A percentile compares a stretch with the other conserved stretches of the same genome.
Conservation (phyloP, 371 early-diverging fungal genomes). For the Pancytospora philotis region DNA sequence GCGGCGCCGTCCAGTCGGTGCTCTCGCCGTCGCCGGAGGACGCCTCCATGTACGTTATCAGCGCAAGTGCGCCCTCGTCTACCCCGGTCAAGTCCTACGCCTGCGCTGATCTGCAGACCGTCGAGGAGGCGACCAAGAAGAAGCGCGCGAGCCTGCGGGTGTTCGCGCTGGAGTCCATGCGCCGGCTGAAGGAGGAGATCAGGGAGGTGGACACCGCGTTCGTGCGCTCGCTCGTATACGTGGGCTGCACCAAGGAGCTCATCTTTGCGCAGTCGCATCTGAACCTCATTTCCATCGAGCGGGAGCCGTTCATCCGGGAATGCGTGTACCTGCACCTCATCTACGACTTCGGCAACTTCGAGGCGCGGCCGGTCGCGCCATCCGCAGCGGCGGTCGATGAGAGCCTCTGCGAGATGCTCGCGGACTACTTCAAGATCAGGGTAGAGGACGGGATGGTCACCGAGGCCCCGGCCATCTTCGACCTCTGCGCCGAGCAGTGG, state of each 20-base stretch:
- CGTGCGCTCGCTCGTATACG: background rate
- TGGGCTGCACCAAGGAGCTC: background rate
- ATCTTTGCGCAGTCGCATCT: background rate
- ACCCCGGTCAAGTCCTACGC: background rate
- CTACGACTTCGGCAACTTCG: background rate
- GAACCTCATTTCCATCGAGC: background rate
- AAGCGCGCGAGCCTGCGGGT: background rate
- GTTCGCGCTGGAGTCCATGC: background rate
- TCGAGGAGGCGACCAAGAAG: background rate
- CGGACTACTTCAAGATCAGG: slow-evolving; percentile 2
- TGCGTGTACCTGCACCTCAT: slow-evolving; percentile 1
- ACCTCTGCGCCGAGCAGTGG: background rate
- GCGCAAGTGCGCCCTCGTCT: background rate
- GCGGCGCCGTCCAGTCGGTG: too few relatives aligned
- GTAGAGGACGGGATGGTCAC: background rate
- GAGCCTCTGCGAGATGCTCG: background rate
- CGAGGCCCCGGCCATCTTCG: background rate
- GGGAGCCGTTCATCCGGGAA: background rate
- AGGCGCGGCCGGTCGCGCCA: background rate
- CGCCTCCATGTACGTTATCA: background rate
- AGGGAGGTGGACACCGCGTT: background rate
- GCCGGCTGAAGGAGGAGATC: background rate
- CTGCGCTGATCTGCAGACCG: background rate
- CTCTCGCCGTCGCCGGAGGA: too few relatives aligned
- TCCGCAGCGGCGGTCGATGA: background rate